Evolutionary conservation across 139 green algal species (phyloP).

Genomic region (Yamagishiella unicocca): DNA sequence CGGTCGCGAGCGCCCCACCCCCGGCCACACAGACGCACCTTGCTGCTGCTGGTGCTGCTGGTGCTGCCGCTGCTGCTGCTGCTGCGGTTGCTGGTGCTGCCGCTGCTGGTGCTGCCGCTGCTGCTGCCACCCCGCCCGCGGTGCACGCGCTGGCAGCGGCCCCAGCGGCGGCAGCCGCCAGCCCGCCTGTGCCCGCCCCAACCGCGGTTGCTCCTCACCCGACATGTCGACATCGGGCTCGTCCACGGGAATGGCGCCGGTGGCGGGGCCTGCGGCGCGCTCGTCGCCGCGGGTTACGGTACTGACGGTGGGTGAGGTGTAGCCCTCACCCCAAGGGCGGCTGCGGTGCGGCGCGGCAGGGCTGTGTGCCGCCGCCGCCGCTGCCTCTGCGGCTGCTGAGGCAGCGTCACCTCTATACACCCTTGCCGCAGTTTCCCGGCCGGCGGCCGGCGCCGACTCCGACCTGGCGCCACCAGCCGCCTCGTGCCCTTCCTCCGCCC

Average conservation of each 20-base stretch:
- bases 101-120: no score
- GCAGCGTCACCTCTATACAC: not conserved
- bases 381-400: not conserved
- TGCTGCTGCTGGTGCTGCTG: no score
- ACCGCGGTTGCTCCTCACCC: not conserved
- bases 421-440: not conserved
- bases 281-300: not conserved
- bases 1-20: no score
- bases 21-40: no score
- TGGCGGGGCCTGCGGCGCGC: not conserved
- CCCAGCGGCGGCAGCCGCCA: not conserved
- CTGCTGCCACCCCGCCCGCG: no score
- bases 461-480: not conserved
- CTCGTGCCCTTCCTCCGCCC: not conserved
- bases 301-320: conserved; percentile 9
- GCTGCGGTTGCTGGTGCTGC: no score
- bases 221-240: not conserved
- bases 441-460: not conserved
- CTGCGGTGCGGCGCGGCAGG: not conserved
- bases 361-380: not conserved
- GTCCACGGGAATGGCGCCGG: not conserved
- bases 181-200: no score
- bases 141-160: not conserved
- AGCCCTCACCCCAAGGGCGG: not conserved
- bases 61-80: no score